Evolutionary conservation across 1,139 yeast species (phyloP), one percentile per base, ranked within the genome.

Genomic region (Sugiyamaella xylanicola): DNA sequence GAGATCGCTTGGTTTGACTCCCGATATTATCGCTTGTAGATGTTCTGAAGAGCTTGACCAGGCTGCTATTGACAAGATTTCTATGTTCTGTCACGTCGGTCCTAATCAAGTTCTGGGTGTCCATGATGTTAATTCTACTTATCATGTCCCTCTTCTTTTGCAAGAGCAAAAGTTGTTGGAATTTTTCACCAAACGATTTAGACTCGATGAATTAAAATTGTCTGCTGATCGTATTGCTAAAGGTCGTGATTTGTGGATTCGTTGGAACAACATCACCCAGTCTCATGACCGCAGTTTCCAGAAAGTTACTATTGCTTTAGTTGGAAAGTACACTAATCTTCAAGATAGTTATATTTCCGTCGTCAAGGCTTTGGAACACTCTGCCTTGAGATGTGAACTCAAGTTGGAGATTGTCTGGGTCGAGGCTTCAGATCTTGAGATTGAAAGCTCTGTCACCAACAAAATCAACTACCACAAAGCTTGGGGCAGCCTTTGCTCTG

Each of bases 21-120:
- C 99, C 15, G 98, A 95, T 73, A 87, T 93, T 83, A 90, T 93
- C 76, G 99, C 98, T 57, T 93, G 98, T 78, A 85, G 99, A 78
- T 93, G 99, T 78, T 82, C 90, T 59, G 88, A 87, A 65, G 82
- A 82, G 68, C 81, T 93, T 67, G 96, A 88, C 67, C 77, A 76
- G 56, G 83, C 92, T 62, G 91, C 97, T 37, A 89, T 87, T 70
- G 95, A 88, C 62, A 93, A 93, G 76, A 93, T 93, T 69, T 95
- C 97, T 59, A 93, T 95, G 99, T 93, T 93, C 77, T 93, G 99
- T 75, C 99, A 95, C 70, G 99, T 93, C 65, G 98, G 97, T 21
- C 91, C 96, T 21, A 91, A 92, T 57, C 99, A 95, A 76, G 99
- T 93, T 53, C 82, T 95, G 66, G 97, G 96, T 52, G 97, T 93